Evolutionary conservation across 805 yeast genomes (phyloP).

Genomic region (Wickerhamiella shivajii): DNA sequence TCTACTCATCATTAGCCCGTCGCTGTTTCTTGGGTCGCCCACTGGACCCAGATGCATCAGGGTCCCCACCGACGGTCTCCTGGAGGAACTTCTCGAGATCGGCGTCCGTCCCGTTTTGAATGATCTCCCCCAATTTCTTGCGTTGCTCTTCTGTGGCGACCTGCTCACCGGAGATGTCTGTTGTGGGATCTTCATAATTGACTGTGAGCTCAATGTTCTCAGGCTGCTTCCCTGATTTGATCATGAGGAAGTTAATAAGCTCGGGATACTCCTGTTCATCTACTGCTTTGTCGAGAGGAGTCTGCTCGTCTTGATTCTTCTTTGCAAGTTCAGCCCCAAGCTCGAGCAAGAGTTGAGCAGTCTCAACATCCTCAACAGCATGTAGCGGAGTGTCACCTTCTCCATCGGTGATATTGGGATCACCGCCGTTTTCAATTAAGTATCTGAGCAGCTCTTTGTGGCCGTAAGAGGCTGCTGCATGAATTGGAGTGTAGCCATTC

Average conservation of each 20-base stretch:
- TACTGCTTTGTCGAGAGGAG: conserved; percentile 58
- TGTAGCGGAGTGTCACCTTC: conserved; percentile 97
- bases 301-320: conserved; percentile 60
- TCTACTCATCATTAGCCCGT: background rate
- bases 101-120: conserved; percentile 68
- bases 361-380: conserved; percentile 57
- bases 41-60: too few species aligned
- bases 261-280: conserved; percentile 72
- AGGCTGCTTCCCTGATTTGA: conserved; percentile 27
- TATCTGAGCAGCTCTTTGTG: conserved; percentile 51
- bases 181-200: conserved; percentile 16
- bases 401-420: conserved; percentile 63
- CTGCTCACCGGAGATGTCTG: too few species aligned
- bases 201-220: conserved; percentile 18
- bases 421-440: conserved; percentile 50
- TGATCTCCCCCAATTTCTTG: conserved; percentile 49
- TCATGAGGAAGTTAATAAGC: conserved; percentile 45
- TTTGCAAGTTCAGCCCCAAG: conserved; percentile 50
- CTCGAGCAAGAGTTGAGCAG: conserved; percentile 55
- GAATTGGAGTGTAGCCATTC: conserved; percentile 92
- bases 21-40: conserved; percentile 4
- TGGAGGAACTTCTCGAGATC: conserved; percentile 54
- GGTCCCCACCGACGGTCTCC: conserved; percentile 37
- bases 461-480: conserved; percentile 94
- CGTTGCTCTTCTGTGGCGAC: conserved; percentile 40